Conservation (phyloP, 2,329 filamentous ascomycete species). For the Diaporthe citrichinensis region DNA sequence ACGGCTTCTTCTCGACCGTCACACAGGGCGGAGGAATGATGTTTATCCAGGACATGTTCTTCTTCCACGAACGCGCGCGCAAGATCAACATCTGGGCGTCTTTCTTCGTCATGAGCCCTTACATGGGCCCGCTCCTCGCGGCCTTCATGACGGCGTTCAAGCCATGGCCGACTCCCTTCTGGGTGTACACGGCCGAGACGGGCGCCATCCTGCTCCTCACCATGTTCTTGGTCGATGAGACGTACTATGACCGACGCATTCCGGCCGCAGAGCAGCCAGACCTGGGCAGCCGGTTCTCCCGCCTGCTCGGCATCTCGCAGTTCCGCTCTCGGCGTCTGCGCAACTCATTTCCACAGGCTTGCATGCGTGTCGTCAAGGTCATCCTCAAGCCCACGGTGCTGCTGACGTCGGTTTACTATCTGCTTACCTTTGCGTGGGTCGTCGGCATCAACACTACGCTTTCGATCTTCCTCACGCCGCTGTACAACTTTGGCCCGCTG, state of each 20-base stretch:
- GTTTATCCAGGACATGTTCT: slow-evolving; percentile 71
- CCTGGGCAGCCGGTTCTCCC: slow-evolving; percentile 48
- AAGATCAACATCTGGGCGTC: slow-evolving; percentile 65
- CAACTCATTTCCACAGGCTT: slow-evolving; percentile 58
- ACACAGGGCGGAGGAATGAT: slow-evolving; percentile 62
- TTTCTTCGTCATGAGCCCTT: slow-evolving; percentile 58
- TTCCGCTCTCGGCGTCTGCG: slow-evolving; percentile 53
- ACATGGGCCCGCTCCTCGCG: slow-evolving; percentile 59
- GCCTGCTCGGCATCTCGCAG: slow-evolving; percentile 52
- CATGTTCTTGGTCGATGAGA: slow-evolving; percentile 61
- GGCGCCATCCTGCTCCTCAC: slow-evolving; percentile 56
- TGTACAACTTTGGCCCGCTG: slow-evolving; percentile 65
- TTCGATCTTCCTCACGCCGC: slow-evolving; percentile 63
- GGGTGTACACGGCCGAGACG: slow-evolving; percentile 60
- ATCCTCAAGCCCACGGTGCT: slow-evolving; percentile 57
- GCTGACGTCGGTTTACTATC: slow-evolving; percentile 54
- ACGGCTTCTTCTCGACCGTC: slow-evolving; percentile 63
- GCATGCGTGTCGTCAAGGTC: slow-evolving; percentile 55
- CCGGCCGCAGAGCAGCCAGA: slow-evolving; percentile 53
- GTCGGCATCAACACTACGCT: slow-evolving; percentile 71
- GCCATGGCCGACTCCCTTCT: slow-evolving; percentile 62
- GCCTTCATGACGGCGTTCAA: slow-evolving; percentile 64
- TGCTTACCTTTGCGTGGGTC: slow-evolving; percentile 62
- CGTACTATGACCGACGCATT: slow-evolving; percentile 63
- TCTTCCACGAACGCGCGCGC: slow-evolving; percentile 68